Percentiles rank a stretch among this genome's conserved stretches.
phyloP scores from a whole-genome alignment of 305 asterid species.

The Rubia occidens region DNA sequence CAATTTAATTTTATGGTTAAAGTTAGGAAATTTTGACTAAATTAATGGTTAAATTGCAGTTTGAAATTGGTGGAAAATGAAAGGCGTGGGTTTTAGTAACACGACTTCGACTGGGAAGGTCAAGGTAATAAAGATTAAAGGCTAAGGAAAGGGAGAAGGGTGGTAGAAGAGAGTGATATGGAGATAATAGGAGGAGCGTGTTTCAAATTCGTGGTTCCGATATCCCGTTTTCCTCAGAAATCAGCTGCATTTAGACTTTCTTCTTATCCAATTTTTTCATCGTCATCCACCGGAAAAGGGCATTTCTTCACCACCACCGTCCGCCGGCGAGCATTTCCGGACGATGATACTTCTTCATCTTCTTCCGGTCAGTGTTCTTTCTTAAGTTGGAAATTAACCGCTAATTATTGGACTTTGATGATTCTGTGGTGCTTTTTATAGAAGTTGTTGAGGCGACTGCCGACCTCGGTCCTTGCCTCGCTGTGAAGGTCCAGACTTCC shows the following conservation, averaged over 20 bases:
- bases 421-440: neutral
- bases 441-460: constrained; percentile 32
- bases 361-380: neutral
- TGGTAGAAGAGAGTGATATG: neutral
- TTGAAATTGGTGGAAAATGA: no score
- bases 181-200: constrained; percentile 1
- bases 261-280: neutral
- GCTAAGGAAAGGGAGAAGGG: neutral
- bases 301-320: neutral
- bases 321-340: constrained; percentile 5
- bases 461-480: constrained; percentile 29
- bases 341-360: constrained; percentile 2
- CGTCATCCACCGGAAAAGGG: neutral
- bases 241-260: neutral
- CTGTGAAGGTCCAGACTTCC: constrained; percentile 47
- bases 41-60: no score
- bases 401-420: neutral
- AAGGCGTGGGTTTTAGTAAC: neutral
- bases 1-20: no score
- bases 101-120: neutral
- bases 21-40: no score
- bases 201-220: neutral
- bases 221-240: neutral
- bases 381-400: neutral
- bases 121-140: neutral